These are phyloP conservation scores for Pulicaria dysenterica DNA, from an alignment of 129 eudicot genomes.

Conservation along the genomic window DNA sequence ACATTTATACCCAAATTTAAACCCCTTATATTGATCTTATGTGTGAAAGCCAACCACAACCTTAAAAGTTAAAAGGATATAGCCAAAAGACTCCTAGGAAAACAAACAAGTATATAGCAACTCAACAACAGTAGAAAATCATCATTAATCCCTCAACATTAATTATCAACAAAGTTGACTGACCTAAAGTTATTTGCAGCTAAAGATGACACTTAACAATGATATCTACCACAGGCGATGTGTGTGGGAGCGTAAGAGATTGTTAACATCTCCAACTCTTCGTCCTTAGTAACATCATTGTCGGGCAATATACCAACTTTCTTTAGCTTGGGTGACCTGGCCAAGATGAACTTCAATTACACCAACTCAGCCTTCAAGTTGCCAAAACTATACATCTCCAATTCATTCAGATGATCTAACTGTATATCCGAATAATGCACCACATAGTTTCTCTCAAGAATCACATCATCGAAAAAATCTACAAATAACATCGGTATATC, in stretches of 20 bases:
- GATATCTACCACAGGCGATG: background rate
- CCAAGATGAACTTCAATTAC: constrained; percentile 22
- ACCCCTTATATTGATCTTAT: no score
- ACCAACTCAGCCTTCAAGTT: background rate
- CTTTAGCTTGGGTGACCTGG: constrained; percentile 13
- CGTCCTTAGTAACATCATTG: background rate
- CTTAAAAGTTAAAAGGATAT: no score
- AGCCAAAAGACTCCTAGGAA: no score
- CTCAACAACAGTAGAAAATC: background rate
- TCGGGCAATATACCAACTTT: background rate
- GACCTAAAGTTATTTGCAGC: background rate
- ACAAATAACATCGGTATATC: background rate
- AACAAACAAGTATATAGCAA: background rate
- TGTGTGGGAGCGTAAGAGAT: background rate
- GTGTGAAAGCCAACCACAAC: no score
- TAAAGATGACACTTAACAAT: background rate
- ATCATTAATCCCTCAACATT: background rate
- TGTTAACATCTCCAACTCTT: constrained; percentile 12
- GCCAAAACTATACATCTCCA: background rate
- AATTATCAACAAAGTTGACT: background rate
- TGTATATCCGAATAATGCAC: constrained; percentile 11
- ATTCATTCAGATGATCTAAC: constrained; percentile 14
- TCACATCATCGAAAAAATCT: background rate
- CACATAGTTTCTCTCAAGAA: background rate
- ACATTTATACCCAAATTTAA: no score